Percentiles rank a stretch among this genome's conserved stretches.
phyloP scores from a whole-genome alignment of 805 yeast species.

The Metschnikowia baotianmanensis region DNA sequence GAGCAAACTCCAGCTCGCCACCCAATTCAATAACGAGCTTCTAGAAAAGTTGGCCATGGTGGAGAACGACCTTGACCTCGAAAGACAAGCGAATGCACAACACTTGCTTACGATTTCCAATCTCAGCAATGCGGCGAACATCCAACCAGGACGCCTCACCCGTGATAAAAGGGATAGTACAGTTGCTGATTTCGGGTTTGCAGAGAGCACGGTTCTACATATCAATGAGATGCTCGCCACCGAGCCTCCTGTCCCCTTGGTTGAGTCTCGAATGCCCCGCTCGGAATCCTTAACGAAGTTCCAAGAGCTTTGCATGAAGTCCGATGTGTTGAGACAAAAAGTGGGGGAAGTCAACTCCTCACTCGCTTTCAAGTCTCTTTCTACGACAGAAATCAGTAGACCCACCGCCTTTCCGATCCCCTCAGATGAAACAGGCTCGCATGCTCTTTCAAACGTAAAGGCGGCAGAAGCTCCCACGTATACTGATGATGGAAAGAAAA shows the following conservation, averaged over 20 bases:
- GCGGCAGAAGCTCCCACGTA: neutral
- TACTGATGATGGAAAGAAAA: neutral
- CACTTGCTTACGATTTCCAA: conserved; percentile 15
- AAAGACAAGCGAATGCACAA: conserved; percentile 16
- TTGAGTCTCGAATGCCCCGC: conserved; percentile 13
- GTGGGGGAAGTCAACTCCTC: conserved; percentile 17
- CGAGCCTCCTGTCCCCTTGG: conserved; percentile 12
- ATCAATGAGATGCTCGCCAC: conserved; percentile 20
- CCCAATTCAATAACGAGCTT: conserved; percentile 40
- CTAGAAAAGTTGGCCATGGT: conserved; percentile 41
- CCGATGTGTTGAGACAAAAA: conserved; percentile 16
- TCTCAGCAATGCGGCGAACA: conserved; percentile 7
- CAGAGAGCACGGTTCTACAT: conserved; percentile 18
- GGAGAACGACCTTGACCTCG: conserved; percentile 37
- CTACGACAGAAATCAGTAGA: conserved; percentile 8
- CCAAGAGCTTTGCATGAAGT: conserved; percentile 28
- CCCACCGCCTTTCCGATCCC: conserved; percentile 2
- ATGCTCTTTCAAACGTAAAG: neutral
- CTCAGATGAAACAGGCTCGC: neutral
- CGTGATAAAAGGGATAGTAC: conserved; percentile 12
- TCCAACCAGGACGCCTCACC: conserved; percentile 5
- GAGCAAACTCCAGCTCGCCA: conserved; percentile 32
- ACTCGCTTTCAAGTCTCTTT: conserved; percentile 9
- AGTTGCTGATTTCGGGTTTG: conserved; percentile 15
- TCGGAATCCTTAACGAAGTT: conserved; percentile 32